Percentiles rank a stretch among this genome's conserved stretches.
Evolutionary conservation across 1,139 yeast species (phyloP).

Genomic region (Lodderomyces beijingensis): DNA sequence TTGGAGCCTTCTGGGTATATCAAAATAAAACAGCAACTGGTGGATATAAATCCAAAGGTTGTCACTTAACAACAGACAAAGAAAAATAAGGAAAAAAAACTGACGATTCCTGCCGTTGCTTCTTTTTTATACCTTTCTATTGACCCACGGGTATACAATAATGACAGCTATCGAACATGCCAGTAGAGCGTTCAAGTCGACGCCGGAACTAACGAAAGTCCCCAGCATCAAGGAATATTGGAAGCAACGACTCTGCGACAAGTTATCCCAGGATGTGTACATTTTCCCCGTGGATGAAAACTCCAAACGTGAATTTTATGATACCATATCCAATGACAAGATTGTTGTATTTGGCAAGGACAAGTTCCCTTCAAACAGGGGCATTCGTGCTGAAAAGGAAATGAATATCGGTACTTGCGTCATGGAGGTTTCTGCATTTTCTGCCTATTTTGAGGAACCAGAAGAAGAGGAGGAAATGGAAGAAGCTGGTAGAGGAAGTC

Average conservation of each 20-base stretch:
- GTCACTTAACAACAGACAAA: too few relatives aligned
- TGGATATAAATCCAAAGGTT: too few relatives aligned
- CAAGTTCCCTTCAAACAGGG: conserved; percentile 13
- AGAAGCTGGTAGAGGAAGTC: background rate
- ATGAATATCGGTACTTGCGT: conserved; percentile 5
- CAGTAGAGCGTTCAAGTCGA: too few relatives aligned
- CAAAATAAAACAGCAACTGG: too few relatives aligned
- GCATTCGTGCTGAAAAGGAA: conserved; percentile 6
- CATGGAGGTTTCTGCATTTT: conserved; percentile 8
- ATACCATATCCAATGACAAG: conserved; percentile 8
- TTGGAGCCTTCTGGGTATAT: too few relatives aligned
- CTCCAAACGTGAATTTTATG: conserved; percentile 9
- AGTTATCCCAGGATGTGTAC: conserved; percentile 8
- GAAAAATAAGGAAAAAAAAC: too few relatives aligned
- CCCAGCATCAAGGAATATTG: conserved; percentile 5
- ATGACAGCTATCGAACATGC: too few relatives aligned
- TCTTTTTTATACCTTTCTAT: too few relatives aligned
- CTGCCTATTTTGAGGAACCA: conserved; percentile 4
- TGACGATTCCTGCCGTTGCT: too few relatives aligned
- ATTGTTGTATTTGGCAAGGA: conserved; percentile 9
- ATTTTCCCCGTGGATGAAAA: conserved; percentile 13
- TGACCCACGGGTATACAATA: too few relatives aligned
- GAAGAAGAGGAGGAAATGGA: conserved; percentile 2
- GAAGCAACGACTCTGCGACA: conserved; percentile 7
- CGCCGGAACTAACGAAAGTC: too few relatives aligned